Evolutionary conservation across 2,329 filamentous ascomycete species (phyloP).

Genomic region (Beauveria sp.): DNA sequence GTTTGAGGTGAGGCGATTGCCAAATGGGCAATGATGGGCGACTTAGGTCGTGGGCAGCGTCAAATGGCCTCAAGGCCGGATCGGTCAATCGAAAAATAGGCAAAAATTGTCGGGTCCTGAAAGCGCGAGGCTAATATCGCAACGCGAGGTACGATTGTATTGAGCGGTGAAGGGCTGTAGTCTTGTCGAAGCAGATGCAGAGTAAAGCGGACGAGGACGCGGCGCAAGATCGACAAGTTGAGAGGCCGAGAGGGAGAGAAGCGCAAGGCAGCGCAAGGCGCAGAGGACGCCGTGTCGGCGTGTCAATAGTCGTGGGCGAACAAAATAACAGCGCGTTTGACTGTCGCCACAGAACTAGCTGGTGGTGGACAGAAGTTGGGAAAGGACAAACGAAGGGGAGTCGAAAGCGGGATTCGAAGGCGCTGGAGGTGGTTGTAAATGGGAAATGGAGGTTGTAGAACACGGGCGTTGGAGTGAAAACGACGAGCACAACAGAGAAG

Average conservation of each 20-base stretch:
- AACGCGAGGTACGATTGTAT: neutral
- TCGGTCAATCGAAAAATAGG: neutral
- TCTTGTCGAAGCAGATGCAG: neutral
- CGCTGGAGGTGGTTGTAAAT: neutral
- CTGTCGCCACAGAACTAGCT: conserved; percentile 14
- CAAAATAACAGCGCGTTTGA: conserved; percentile 17
- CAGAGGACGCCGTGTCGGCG: conserved; percentile 17
- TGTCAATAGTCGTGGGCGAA: conserved; percentile 13
- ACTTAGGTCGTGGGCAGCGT: neutral
- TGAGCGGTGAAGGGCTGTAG: neutral
- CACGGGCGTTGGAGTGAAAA: neutral
- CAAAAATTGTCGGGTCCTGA: neutral
- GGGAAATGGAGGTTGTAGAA: neutral
- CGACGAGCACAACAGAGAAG: neutral
- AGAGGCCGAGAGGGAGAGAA: neutral
- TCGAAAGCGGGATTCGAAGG: neutral
- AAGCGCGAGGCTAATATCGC: neutral
- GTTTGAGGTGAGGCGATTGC: neutral
- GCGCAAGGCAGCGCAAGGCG: conserved; percentile 15
- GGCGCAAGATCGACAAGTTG: neutral
- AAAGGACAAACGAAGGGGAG: neutral
- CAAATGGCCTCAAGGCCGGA: neutral
- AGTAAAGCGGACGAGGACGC: neutral
- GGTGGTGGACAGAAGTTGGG: conserved; percentile 6
- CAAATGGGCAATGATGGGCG: neutral